A percentile compares a stretch with the other conserved stretches of the same genome.
phyloP scores from a whole-genome alignment of 78 protist genomes.

The Speleostelium caveatum region DNA sequence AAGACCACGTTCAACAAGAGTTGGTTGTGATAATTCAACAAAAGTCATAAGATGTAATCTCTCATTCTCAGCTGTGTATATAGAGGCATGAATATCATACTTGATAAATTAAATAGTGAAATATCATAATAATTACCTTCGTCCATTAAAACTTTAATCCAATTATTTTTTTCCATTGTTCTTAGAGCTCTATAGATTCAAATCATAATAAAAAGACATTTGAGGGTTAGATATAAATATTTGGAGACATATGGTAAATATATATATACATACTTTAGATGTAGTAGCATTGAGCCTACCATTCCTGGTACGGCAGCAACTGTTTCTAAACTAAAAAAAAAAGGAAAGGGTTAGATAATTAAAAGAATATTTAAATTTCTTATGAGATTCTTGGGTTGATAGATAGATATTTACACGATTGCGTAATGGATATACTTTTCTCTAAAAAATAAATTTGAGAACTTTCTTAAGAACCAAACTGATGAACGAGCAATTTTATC shows the following conservation, averaged over 20 bases:
- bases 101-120: too few species aligned
- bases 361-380: too few species aligned
- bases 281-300: slow-evolving; percentile 88
- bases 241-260: too few species aligned
- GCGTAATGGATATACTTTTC: slow-evolving; percentile 71
- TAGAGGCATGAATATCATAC: too few species aligned
- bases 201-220: too few species aligned
- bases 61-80: slow-evolving; percentile 96
- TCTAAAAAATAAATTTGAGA: slow-evolving; percentile 47
- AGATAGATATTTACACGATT: too few species aligned
- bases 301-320: slow-evolving; percentile 92
- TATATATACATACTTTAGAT: too few species aligned
- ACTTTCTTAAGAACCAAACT: slow-evolving; percentile 30
- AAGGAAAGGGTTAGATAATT: too few species aligned
- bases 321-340: too few species aligned
- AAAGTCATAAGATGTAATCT: slow-evolving; percentile 93
- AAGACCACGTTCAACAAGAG: slow-evolving; percentile 5
- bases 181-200: slow-evolving; percentile 91
- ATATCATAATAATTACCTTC: too few species aligned
- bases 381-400: too few species aligned
- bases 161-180: slow-evolving; percentile 85
- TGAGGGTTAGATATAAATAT: too few species aligned
- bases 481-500: slow-evolving; percentile 46
- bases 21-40: slow-evolving; percentile 70
- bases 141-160: slow-evolving; percentile 80